These are phyloP conservation scores for Patellifolia procumbens DNA, from an alignment of 179 eudicot species.

Conservation along the genomic window DNA sequence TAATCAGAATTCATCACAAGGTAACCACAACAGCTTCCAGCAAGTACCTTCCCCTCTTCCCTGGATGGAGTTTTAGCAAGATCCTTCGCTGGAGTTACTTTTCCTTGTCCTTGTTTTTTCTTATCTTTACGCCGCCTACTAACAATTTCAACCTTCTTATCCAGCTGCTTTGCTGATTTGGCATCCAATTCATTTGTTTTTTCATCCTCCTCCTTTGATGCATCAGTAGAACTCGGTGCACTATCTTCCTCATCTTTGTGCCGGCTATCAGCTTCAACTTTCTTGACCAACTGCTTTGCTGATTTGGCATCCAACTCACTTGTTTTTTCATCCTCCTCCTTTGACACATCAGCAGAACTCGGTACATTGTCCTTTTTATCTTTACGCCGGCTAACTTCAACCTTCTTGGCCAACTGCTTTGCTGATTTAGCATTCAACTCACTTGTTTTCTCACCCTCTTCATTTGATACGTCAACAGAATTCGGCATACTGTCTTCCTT, in stretches of 20 bases:
- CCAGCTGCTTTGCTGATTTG: constrained; percentile 6
- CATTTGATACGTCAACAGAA: constrained; percentile 34
- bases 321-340: constrained; percentile 1
- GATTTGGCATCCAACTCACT: constrained; percentile 5
- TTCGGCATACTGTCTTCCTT: constrained; percentile 39
- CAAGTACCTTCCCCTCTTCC: constrained; percentile 47
- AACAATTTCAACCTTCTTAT: constrained; percentile 15
- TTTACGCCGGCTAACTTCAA: constrained; percentile 32
- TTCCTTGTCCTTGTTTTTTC: constrained; percentile 49
- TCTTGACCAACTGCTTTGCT: constrained; percentile 11
- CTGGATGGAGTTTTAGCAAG: constrained; percentile 31
- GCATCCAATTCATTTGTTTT: constrained; percentile 1
- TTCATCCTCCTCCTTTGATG: constrained; percentile 1
- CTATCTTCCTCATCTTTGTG: constrained; percentile 44
- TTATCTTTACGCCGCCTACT: constrained; percentile 38
- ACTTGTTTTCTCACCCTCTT: constrained; percentile 6
- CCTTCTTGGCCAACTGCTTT: constrained; percentile 14
- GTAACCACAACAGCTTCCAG: constrained; percentile 7
- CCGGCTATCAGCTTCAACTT: constrained; percentile 27
- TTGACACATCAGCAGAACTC: too few relatives aligned
- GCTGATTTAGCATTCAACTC: constrained; percentile 6
- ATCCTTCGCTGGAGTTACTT: constrained; percentile 42
- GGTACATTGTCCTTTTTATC: too few relatives aligned
- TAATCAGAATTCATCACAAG: neutral
- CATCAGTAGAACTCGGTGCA: too few relatives aligned